These are phyloP conservation scores for Coffea canephora DNA, from an alignment of 257 asterid species.

Conservation along the genomic window DNA sequence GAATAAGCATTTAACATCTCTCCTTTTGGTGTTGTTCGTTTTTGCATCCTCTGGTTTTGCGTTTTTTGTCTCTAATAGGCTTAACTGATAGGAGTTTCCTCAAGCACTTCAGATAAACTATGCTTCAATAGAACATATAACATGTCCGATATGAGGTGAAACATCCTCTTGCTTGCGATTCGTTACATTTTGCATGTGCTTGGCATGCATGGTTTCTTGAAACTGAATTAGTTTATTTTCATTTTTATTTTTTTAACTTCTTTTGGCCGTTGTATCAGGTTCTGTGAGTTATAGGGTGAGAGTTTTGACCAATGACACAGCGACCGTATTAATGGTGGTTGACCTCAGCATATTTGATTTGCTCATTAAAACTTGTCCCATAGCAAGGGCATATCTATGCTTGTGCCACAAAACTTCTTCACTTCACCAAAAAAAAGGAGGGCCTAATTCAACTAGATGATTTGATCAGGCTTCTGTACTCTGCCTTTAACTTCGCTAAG, in stretches of 20 bases:
- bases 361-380: neutral
- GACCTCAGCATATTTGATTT: neutral
- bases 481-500: neutral
- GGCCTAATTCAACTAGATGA: neutral
- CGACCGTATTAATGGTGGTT: neutral
- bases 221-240: too few species aligned
- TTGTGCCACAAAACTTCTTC: constrained; percentile 1
- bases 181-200: neutral
- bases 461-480: neutral
- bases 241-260: too few species aligned
- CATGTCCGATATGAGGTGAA: neutral
- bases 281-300: neutral
- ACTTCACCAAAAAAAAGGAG: neutral
- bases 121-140: neutral
- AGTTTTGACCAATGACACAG: neutral
- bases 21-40: neutral
- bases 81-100: neutral
- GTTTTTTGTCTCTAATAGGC: neutral
- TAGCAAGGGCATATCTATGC: neutral
- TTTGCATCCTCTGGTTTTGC: neutral
- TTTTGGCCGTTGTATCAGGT: neutral
- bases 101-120: neutral
- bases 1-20: neutral
- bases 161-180: neutral
- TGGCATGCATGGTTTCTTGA: neutral